Base-by-base conservation (phyloP, 2,329 filamentous ascomycete genomes). In the Hypoxylon sp. region DNA sequence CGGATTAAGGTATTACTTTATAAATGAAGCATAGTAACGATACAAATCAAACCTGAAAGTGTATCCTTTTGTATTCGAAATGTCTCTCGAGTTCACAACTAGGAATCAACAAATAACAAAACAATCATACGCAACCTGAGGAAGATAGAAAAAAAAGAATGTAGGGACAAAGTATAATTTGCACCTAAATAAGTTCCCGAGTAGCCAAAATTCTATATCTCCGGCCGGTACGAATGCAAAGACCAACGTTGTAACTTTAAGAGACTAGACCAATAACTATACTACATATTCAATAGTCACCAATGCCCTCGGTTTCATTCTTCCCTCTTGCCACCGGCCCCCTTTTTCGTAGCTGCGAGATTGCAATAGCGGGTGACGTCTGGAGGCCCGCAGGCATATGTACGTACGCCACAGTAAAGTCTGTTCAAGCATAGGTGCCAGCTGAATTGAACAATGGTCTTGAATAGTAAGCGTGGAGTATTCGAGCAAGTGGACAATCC, bases 361-460 rank as follows among this genome's bases (percentile, higher is more conserved):
- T 47, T 15, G 53, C 17, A 47, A 56, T 19, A 35, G n/a, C 8
- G 39, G 51, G 46, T 42, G 50, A 47, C 50, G 31, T 65, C 24
- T 61, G 35, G 57, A 58, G 59, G 61, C 50, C 60, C 37, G 52
- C 56, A 60, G 35, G 29, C 24, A 50, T 55, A 69, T 53, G 19
- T 62, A 69, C 56, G 19, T 62, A 60, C 59, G 46, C 57, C 56
- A 65, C 44, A 60, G 47, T 53, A n/a, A 62, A 19, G 53, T 37
- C 52, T 27, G 48, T 67, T 37, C 31, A 39, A 58, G 55, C 15
- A 21, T 21, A 42, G 21, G 27, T 52, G n/a, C 42, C 51, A 68
- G 61, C 65, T 65, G 61, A 65, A 60, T 54, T 65, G 61, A 65
- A 60, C 50, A 17, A n/a, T 42, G 48, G 59, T 29, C 35, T 39